Conservation (phyloP, 2,329 filamentous ascomycete species). For the Thermomyces lanuginosus region DNA sequence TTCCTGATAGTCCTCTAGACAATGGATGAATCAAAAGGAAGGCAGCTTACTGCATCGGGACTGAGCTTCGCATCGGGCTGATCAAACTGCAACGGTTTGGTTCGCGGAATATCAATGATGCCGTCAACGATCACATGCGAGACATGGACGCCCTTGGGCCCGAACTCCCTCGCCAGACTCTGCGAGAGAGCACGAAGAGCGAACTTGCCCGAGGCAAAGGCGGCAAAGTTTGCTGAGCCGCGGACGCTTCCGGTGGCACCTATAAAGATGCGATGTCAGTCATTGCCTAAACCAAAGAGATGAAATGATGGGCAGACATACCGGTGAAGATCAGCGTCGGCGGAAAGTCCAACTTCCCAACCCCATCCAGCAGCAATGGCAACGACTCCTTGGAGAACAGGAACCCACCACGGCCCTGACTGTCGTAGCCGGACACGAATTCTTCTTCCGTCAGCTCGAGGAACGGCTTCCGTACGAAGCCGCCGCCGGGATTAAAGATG, state of each 20-base stretch:
- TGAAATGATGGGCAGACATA: slow-evolving; percentile 3
- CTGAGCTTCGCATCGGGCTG: slow-evolving; percentile 52
- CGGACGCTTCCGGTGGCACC: slow-evolving; percentile 69
- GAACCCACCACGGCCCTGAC: slow-evolving; percentile 47
- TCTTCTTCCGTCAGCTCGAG: slow-evolving; percentile 44
- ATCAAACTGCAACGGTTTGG: slow-evolving; percentile 43
- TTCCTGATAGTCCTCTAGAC: slow-evolving; percentile 1
- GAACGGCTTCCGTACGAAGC: slow-evolving; percentile 43
- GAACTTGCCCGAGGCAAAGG: slow-evolving; percentile 68
- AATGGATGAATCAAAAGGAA: slow-evolving; percentile 2
- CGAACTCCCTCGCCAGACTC: slow-evolving; percentile 67
- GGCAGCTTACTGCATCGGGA: slow-evolving; percentile 50
- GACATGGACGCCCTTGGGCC: slow-evolving; percentile 68
- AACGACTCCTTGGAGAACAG: slow-evolving; percentile 57
- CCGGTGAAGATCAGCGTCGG: slow-evolving; percentile 65
- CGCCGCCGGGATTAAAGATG: slow-evolving; percentile 44
- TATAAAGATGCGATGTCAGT: too few species aligned
- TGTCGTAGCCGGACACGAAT: slow-evolving; percentile 35
- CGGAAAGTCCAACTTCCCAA: slow-evolving; percentile 38
- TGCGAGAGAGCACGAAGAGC: slow-evolving; percentile 58
- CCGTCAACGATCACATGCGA: slow-evolving; percentile 72
- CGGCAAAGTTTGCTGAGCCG: slow-evolving; percentile 50
- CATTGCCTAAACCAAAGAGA: not conserved
- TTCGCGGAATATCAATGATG: slow-evolving; percentile 63
- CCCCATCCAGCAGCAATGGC: slow-evolving; percentile 50